Conservation (phyloP, 352 stramenopile species). For the Globisporangium recalcitrans region DNA sequence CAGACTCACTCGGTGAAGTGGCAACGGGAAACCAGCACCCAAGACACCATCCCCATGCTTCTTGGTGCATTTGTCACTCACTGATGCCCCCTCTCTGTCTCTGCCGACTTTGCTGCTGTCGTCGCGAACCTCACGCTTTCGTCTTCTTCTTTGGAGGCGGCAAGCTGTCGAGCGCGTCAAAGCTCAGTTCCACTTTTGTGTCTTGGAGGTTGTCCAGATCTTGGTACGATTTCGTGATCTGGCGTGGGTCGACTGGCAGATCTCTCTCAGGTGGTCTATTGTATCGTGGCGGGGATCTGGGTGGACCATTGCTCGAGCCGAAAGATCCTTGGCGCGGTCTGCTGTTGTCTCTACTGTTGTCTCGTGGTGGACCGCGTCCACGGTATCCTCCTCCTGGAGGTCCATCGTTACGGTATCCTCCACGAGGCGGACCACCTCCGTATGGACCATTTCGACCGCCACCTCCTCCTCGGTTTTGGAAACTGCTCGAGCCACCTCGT, state of each 20-base stretch:
- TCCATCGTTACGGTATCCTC: conserved; percentile 54
- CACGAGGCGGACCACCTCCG: conserved; percentile 18
- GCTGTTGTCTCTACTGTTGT: conserved; percentile 48
- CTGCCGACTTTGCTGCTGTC: not conserved
- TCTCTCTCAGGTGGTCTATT: conserved; percentile 46
- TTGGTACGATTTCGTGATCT: conserved; percentile 80
- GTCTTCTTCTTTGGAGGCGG: conserved; percentile 84
- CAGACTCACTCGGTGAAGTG: not conserved
- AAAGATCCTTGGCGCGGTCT: conserved; percentile 40
- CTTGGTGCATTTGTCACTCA: not conserved
- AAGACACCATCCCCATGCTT: not conserved
- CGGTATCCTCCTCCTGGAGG: conserved; percentile 32
- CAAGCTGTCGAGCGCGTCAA: conserved; percentile 73
- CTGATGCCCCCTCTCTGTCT: not conserved
- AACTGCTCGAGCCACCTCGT: conserved; percentile 31
- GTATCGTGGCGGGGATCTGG: conserved; percentile 31
- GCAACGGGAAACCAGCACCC: not conserved
- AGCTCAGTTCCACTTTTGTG: conserved; percentile 80
- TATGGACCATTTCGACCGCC: conserved; percentile 25
- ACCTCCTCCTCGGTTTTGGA: conserved; percentile 25
- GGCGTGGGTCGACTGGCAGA: conserved; percentile 71
- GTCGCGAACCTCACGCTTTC: conserved; percentile 41
- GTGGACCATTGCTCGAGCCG: conserved; percentile 22
- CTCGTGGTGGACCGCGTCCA: conserved; percentile 44
- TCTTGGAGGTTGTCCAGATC: conserved; percentile 81